A percentile compares a stretch with the other conserved stretches of the same genome.
Evolutionary conservation across 495 filamentous ascomycete genomes (phyloP).

Genomic region (Penicillium bovifimosum): DNA sequence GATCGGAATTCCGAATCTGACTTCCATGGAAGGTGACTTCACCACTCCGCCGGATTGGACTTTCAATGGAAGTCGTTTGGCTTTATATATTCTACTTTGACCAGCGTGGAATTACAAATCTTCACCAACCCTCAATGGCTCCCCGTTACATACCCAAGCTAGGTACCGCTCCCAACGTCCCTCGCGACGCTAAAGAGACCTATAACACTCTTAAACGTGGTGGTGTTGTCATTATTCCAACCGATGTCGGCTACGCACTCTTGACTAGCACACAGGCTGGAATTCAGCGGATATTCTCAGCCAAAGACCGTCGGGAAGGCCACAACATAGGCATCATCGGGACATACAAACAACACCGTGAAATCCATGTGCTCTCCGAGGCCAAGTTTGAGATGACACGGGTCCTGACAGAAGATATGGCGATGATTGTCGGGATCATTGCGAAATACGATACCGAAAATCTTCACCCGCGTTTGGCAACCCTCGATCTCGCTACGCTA

Average conservation of each 20-base stretch:
- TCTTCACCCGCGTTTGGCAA: constrained; percentile 3
- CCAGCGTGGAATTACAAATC: too few relatives aligned
- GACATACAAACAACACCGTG: constrained; percentile 14
- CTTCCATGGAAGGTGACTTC: too few relatives aligned
- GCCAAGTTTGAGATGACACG: constrained; percentile 22
- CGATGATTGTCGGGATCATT: constrained; percentile 16
- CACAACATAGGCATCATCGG: constrained; percentile 24
- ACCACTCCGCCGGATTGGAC: too few relatives aligned
- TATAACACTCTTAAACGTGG: not conserved
- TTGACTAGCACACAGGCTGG: constrained; percentile 13
- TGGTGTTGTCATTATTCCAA: not conserved
- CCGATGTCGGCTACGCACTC: constrained; percentile 26
- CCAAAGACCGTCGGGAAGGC: constrained; percentile 17
- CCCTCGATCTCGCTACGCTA: not conserved
- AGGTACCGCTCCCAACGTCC: not conserved
- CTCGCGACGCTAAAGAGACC: not conserved
- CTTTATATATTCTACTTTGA: too few relatives aligned
- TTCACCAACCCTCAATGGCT: too few relatives aligned
- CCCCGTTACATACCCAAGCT: too few relatives aligned
- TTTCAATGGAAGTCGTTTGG: too few relatives aligned
- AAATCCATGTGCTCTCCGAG: constrained; percentile 17
- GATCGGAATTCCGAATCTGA: too few relatives aligned
- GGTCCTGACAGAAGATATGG: constrained; percentile 22
- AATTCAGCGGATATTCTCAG: constrained; percentile 13
- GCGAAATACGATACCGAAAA: constrained; percentile 11